Evolutionary conservation across 441 rosid genomes (phyloP).

Genomic region (Syzygium syzygioides): DNA sequence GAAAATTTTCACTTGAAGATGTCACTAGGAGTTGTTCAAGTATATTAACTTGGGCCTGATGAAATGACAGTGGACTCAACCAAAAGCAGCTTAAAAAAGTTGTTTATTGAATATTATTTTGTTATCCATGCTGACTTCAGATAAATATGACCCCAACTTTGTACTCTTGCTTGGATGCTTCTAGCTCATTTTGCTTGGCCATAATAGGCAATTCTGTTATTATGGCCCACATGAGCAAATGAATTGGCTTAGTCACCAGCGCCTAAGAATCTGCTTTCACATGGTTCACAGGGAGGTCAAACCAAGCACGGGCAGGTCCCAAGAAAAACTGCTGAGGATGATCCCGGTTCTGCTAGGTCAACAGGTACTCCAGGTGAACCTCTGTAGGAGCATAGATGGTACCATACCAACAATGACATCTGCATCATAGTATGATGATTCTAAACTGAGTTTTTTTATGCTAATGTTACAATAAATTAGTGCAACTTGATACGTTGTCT

Average conservation of each 20-base stretch:
- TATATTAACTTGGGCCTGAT: background rate
- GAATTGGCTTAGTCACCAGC: background rate
- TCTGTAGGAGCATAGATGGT: conserved; percentile 16
- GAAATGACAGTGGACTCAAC: background rate
- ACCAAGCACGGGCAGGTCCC: conserved; percentile 37
- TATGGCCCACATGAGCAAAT: background rate
- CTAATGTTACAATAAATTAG: background rate
- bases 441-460: background rate
- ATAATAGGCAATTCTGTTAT: background rate
- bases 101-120: background rate
- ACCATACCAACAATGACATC: background rate
- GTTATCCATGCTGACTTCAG: background rate
- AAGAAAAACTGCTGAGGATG: conserved; percentile 41
- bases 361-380: conserved; percentile 31
- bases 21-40: background rate
- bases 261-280: background rate
- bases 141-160: background rate
- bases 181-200: background rate
- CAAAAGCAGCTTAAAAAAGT: background rate
- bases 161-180: background rate
- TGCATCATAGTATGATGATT: background rate
- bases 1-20: background rate
- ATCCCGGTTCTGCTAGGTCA: conserved; percentile 30
- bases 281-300: conserved; percentile 52
- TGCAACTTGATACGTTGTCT: background rate